Percentiles rank a stretch among this genome's conserved stretches.
Evolutionary conservation across 352 stramenopile species (phyloP).

Genomic region (Phytophthora pluvialis): DNA sequence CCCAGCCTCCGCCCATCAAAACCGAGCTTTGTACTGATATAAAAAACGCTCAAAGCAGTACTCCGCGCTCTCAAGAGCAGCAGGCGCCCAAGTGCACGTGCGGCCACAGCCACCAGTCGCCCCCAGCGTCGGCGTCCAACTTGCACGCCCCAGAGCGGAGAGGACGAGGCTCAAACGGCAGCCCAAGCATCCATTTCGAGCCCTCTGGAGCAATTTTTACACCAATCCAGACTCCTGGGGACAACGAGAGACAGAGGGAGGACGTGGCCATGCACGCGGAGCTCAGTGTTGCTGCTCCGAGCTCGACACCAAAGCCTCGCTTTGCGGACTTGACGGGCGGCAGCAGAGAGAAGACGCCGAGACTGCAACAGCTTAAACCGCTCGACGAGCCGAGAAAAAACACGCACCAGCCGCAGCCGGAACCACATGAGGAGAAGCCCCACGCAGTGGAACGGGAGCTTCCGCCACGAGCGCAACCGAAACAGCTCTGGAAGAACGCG

Average conservation of each 20-base stretch:
- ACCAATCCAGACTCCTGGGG: constrained; percentile 4
- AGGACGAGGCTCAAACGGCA: constrained; percentile 6
- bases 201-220: not conserved
- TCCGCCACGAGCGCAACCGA: constrained; percentile 9
- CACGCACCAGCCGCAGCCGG: constrained; percentile 2
- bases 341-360: constrained; percentile 6
- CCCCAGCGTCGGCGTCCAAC: not conserved
- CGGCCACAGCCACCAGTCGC: constrained; percentile 13
- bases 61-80: constrained; percentile 1
- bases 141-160: not conserved
- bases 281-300: constrained; percentile 18
- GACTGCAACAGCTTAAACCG: constrained; percentile 26
- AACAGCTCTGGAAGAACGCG: constrained; percentile 9
- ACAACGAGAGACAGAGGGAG: not conserved
- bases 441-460: constrained; percentile 5
- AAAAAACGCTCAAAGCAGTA: not conserved
- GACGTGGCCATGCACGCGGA: not conserved
- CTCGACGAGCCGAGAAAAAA: constrained; percentile 21
- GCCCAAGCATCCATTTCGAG: not conserved
- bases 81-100: constrained; percentile 3
- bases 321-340: constrained; percentile 18
- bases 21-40: constrained; percentile 13
- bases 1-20: constrained; percentile 17
- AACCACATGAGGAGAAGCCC: constrained; percentile 8
- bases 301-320: constrained; percentile 11